A percentile compares a stretch with the other conserved stretches of the same genome.
Conservation (phyloP, 2,329 filamentous ascomycete genomes). For the Curvularia eragrostidis region DNA sequence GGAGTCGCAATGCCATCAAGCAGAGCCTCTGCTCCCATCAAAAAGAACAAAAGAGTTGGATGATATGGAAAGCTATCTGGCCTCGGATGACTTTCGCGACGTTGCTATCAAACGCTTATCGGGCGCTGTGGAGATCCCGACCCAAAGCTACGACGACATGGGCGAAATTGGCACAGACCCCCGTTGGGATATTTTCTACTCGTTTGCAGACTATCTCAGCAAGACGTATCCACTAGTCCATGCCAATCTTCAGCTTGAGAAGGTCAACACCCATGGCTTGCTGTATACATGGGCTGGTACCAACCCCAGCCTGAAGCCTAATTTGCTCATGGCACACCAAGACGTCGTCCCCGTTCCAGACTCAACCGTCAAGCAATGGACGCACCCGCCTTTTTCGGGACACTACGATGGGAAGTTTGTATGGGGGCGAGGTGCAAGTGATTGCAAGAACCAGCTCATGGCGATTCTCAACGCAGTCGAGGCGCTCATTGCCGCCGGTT, state of each 20-base stretch:
- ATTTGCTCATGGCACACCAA: slow-evolving; percentile 68
- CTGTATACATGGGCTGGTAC: slow-evolving; percentile 65
- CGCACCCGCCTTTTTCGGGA: slow-evolving; percentile 66
- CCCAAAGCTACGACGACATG: slow-evolving; percentile 63
- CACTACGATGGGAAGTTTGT: slow-evolving; percentile 63
- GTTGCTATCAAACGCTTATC: slow-evolving; percentile 50
- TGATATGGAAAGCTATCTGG: slow-evolving; percentile 37
- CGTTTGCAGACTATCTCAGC: slow-evolving; percentile 55
- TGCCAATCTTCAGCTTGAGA: slow-evolving; percentile 57
- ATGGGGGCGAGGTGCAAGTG: slow-evolving; percentile 67
- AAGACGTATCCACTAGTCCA: slow-evolving; percentile 49
- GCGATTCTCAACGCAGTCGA: slow-evolving; percentile 63
- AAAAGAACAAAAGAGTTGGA: slow-evolving; percentile 36
- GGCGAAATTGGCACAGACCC: slow-evolving; percentile 62
- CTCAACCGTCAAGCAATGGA: slow-evolving; percentile 62
- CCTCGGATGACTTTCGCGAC: slow-evolving; percentile 38
- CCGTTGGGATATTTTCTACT: slow-evolving; percentile 65
- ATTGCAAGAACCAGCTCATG: slow-evolving; percentile 68
- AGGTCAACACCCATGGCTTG: slow-evolving; percentile 65
- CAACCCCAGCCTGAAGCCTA: slow-evolving; percentile 59
- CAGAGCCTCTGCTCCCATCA: slow-evolving; percentile 36
- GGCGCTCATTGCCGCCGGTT: slow-evolving; percentile 60
- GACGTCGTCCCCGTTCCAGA: slow-evolving; percentile 66
- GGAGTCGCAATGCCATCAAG: slow-evolving; percentile 37
- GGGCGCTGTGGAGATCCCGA: slow-evolving; percentile 61